Base-by-base conservation (phyloP, 805 yeast genomes). In the Metschnikowia vanudenii region DNA sequence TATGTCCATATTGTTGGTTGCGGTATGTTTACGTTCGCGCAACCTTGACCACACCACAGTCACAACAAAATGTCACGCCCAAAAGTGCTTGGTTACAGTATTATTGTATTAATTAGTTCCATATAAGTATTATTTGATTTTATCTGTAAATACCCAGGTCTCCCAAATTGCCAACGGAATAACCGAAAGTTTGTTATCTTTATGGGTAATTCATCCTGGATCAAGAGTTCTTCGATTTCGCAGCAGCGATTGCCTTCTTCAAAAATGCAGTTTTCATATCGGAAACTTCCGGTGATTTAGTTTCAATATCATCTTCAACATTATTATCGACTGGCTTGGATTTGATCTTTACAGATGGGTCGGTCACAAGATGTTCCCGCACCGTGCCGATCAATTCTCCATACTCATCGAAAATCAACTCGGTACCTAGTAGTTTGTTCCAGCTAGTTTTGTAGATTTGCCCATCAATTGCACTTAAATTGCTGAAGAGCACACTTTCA, bases 391-490 rank as follows among this genome's bases (percentile, higher is more conserved):
- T 58, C 34, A 68, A 53, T 30, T 71, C 71, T 0, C 76, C 77
- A 47, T 69, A 61, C 39, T 72, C 77, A 50, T 73, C 75, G 49
- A 71, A 68, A 2, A 72, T 56, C 46, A 70, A 55, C 40, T 71
- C 97, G 0, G 95, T 85, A 0, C 98, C 98, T 1, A 88, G 83
- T 2, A 88, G 64, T 45, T 78, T 78, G 36, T 76, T 73, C 97
- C 97, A 91, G 18, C 73, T 68, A 1, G 96, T 94, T 62, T 81
- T 80, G 61, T 81, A 88, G 3, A 88, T 64, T 32, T 76, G 70
- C 16, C 74, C 75, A 49, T 72, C 75, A 3, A 67, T 63, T 7
- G 69, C 62, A 18, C 64, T 58, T 28, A 69, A 46, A 37, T 67
- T 59, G 49, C 64, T 62, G 32, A 64, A 54, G 7, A 47, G 31